These are phyloP conservation scores for Boletus vermiculosoides DNA, from an alignment of 768 basidiomycete genomes.

Conservation along the genomic window DNA sequence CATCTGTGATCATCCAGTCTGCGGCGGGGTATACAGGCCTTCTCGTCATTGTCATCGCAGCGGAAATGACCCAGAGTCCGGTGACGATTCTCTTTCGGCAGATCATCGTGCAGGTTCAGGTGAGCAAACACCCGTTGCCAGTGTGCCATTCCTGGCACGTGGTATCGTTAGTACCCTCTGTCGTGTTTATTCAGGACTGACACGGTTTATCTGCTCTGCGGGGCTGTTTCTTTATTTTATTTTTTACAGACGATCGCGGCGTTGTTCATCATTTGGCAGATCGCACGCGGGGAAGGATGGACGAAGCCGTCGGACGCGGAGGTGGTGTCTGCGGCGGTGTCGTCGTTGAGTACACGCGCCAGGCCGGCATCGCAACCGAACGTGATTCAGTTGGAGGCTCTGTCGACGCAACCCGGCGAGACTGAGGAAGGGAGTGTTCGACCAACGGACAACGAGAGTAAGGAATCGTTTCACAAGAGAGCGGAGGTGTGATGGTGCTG, in stretches of 20 bases:
- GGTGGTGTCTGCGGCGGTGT: neutral
- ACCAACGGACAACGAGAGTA: neutral
- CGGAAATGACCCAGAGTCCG: conserved; percentile 31
- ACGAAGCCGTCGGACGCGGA: neutral
- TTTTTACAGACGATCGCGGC: conserved; percentile 36
- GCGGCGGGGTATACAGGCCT: conserved; percentile 45
- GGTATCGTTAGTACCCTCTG: neutral
- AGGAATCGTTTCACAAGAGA: neutral
- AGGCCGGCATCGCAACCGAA: neutral
- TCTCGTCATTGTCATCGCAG: conserved; percentile 39
- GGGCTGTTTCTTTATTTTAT: neutral
- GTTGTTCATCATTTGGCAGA: conserved; percentile 39
- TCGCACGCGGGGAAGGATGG: conserved; percentile 40
- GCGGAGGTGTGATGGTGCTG: neutral
- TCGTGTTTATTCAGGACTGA: neutral
- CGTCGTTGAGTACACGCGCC: neutral
- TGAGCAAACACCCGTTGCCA: neutral
- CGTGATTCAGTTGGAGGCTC: neutral
- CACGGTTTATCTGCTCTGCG: neutral
- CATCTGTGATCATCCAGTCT: conserved; percentile 42
- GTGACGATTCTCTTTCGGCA: conserved; percentile 40
- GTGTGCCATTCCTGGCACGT: neutral
- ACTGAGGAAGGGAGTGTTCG: neutral
- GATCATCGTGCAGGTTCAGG: conserved; percentile 5
- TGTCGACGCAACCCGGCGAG: neutral